Percentiles rank a stretch among this genome's conserved stretches.
Conservation (phyloP, 2,329 filamentous ascomycete species). For the Coniosporium tulheliwenetii region DNA sequence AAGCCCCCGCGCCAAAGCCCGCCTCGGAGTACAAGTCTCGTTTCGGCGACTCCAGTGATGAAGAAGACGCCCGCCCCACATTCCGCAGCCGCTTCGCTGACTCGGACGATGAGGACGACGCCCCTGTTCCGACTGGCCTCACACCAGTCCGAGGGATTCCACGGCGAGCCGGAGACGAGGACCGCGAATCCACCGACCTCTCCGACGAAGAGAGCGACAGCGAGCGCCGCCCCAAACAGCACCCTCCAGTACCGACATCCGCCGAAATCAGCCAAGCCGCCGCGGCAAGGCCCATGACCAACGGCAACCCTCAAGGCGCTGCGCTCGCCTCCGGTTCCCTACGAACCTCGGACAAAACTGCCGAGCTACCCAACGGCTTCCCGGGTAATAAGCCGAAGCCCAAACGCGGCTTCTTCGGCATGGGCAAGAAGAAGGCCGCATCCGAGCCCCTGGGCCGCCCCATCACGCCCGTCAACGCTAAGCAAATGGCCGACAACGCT, state of each 20-base stretch:
- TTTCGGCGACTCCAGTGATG: slow-evolving; percentile 60
- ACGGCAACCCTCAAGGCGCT: slow-evolving; percentile 13
- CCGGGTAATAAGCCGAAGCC: slow-evolving; percentile 9
- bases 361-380: slow-evolving; percentile 12
- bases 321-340: slow-evolving; percentile 22
- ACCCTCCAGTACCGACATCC: slow-evolving; percentile 27
- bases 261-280: slow-evolving; percentile 22
- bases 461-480: neutral
- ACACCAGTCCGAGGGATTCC: slow-evolving; percentile 45
- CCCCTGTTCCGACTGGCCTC: slow-evolving; percentile 21
- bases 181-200: slow-evolving; percentile 40
- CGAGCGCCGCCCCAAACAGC: slow-evolving; percentile 11
- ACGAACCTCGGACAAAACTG: slow-evolving; percentile 9
- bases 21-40: slow-evolving; percentile 27
- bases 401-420: neutral
- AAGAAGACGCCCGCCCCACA: slow-evolving; percentile 20
- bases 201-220: slow-evolving; percentile 25
- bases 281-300: slow-evolving; percentile 11
- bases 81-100: slow-evolving; percentile 34
- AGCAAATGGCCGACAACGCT: neutral
- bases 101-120: slow-evolving; percentile 37
- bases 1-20: slow-evolving; percentile 1
- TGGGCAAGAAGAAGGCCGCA: neutral
- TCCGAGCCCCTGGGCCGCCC: slow-evolving; percentile 10
- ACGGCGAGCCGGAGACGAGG: slow-evolving; percentile 35